These are phyloP conservation scores for Chernovozyma aurita DNA, from an alignment of 1,139 yeast genomes.

Conservation along the genomic window DNA sequence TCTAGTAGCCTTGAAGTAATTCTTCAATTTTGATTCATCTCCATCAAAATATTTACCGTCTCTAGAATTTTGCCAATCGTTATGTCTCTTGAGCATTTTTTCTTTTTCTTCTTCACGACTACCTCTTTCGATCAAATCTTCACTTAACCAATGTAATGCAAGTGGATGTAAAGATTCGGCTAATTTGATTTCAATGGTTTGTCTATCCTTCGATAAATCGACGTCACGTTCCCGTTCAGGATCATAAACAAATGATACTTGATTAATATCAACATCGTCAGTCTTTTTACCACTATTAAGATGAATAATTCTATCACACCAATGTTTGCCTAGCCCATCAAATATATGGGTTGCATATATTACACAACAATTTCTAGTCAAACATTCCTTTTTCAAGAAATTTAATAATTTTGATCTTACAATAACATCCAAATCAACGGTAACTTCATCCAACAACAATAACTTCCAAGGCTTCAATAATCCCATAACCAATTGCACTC, in stretches of 20 bases:
- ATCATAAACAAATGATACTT: conserved; percentile 14
- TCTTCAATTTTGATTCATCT: conserved; percentile 38
- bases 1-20: conserved; percentile 47
- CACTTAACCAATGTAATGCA: conserved; percentile 59
- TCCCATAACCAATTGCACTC: conserved; percentile 95
- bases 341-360: conserved; percentile 95
- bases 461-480: conserved; percentile 85
- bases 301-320: conserved; percentile 89
- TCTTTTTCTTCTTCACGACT: conserved; percentile 47
- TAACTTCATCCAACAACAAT: conserved; percentile 84
- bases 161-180: conserved; percentile 64
- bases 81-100: conserved; percentile 40
- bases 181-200: conserved; percentile 30
- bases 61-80: conserved; percentile 40
- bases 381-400: conserved; percentile 70
- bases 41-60: conserved; percentile 45
- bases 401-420: conserved; percentile 72
- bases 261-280: conserved; percentile 20
- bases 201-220: conserved; percentile 11
- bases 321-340: conserved; percentile 76
- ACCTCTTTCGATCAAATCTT: conserved; percentile 52
- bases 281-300: conserved; percentile 58
- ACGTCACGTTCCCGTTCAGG: conserved; percentile 8
- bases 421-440: conserved; percentile 91
- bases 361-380: conserved; percentile 59